A percentile compares a stretch with the other conserved stretches of the same genome.
phyloP scores from a whole-genome alignment of 2,329 filamentous ascomycete species.

The Diaporthe australafricana region DNA sequence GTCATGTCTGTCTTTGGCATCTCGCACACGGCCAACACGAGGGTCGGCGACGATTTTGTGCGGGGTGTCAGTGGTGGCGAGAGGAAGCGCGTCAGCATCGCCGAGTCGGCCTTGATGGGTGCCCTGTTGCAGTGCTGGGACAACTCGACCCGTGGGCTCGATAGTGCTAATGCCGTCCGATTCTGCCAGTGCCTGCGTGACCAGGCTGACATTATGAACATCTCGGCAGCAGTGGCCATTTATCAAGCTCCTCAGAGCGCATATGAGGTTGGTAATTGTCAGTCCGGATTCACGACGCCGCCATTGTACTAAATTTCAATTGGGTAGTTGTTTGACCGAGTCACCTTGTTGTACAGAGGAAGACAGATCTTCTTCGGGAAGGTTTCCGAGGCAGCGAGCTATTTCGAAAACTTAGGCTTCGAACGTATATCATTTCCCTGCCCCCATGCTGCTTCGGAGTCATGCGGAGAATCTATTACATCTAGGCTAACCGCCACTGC shows the following conservation, averaged over 20 bases:
- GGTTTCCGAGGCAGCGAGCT: neutral
- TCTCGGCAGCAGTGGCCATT: neutral
- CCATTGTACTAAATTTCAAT: neutral
- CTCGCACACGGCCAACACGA: conserved; percentile 14
- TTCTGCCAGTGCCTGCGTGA: neutral
- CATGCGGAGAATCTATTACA: neutral
- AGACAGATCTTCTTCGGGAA: neutral
- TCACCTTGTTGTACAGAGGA: neutral
- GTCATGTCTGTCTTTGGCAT: conserved; percentile 17
- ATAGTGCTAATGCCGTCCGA: neutral
- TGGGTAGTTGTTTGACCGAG: neutral
- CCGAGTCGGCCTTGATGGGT: neutral
- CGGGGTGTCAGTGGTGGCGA: conserved; percentile 22
- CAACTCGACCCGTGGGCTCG: conserved; percentile 7
- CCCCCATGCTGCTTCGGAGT: no score
- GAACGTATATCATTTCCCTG: neutral
- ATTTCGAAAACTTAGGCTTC: conserved; percentile 5
- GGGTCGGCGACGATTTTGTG: conserved; percentile 23
- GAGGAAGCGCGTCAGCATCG: conserved; percentile 28
- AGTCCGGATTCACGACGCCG: neutral
- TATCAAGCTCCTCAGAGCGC: conserved; percentile 7
- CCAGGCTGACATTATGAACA: neutral
- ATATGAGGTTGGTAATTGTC: neutral
- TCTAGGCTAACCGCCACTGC: neutral
- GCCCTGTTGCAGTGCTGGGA: conserved; percentile 8